Conservation (phyloP, 495 filamentous ascomycete genomes). For the Aspergillus incahuasiensis region DNA sequence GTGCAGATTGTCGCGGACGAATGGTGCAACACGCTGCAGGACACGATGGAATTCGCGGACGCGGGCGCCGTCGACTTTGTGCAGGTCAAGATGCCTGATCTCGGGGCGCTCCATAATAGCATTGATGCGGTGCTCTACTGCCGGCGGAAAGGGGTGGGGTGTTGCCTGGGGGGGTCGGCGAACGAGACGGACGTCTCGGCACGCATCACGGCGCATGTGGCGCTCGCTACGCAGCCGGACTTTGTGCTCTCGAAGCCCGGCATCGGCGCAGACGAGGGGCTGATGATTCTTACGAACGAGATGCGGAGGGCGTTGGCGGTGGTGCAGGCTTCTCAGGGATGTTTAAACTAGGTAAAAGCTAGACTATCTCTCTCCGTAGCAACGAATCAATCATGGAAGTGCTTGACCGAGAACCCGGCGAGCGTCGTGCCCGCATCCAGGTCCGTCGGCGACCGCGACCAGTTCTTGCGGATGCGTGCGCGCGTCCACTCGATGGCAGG, state of each 20-base stretch:
- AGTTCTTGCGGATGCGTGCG: constrained; percentile 9
- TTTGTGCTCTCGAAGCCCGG: constrained; percentile 11
- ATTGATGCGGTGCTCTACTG: constrained; percentile 13
- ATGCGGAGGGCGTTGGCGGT: constrained; percentile 8
- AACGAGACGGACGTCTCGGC: constrained; percentile 13
- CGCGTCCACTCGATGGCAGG: constrained; percentile 7
- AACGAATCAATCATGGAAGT: constrained; percentile 14
- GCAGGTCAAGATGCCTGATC: constrained; percentile 11
- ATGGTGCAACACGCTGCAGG: constrained; percentile 14
- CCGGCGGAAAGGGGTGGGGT: not conserved
- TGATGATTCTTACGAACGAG: constrained; percentile 14
- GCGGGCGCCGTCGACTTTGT: constrained; percentile 10
- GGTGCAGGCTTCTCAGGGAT: not conserved
- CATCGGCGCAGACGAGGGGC: constrained; percentile 9
- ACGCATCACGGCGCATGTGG: constrained; percentile 9
- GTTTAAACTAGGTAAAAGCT: too few species aligned
- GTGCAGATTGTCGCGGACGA: constrained; percentile 12
- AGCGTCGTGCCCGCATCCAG: not conserved
- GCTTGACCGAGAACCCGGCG: constrained; percentile 7
- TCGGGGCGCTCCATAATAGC: constrained; percentile 4
- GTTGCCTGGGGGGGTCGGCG: constrained; percentile 13
- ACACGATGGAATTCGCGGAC: constrained; percentile 10
- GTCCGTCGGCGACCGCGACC: constrained; percentile 11
- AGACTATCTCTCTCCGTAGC: too few species aligned
- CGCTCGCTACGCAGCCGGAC: constrained; percentile 6